These are phyloP conservation scores for Cladosporium sp. DNA, from an alignment of 2,329 filamentous ascomycete species.

Conservation along the genomic window DNA sequence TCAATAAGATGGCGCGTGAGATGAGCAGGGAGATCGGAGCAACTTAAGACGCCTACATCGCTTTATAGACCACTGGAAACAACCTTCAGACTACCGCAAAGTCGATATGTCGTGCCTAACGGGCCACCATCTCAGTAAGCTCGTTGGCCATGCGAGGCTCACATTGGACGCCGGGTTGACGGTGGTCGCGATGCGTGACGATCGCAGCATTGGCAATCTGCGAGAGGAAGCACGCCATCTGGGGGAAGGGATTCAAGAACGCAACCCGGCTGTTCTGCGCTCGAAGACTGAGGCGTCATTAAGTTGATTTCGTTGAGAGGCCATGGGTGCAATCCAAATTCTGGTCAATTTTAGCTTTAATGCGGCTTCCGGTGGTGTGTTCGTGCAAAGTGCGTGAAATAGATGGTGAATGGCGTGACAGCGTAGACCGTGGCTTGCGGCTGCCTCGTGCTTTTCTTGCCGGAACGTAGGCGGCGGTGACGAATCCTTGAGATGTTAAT, in stretches of 20 bases:
- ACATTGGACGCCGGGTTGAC: neutral
- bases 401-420: neutral
- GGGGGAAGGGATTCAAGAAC: neutral
- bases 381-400: neutral
- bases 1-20: neutral
- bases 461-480: neutral
- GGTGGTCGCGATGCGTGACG: neutral
- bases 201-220: conserved; percentile 16
- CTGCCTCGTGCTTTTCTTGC: neutral
- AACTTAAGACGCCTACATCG: neutral
- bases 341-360: neutral
- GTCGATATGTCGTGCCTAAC: conserved; percentile 11
- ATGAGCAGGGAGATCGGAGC: neutral
- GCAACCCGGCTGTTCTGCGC: neutral
- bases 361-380: neutral
- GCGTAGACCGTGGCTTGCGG: neutral
- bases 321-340: neutral
- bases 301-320: neutral
- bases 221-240: conserved; percentile 14
- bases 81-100: conserved; percentile 8
- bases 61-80: neutral
- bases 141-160: neutral
- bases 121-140: neutral
- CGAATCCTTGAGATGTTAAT: neutral
- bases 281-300: neutral